Evolutionary conservation across 768 basidiomycete genomes (phyloP), one percentile per base, ranked within the genome.

Genomic region (Suillus ampliporus): DNA sequence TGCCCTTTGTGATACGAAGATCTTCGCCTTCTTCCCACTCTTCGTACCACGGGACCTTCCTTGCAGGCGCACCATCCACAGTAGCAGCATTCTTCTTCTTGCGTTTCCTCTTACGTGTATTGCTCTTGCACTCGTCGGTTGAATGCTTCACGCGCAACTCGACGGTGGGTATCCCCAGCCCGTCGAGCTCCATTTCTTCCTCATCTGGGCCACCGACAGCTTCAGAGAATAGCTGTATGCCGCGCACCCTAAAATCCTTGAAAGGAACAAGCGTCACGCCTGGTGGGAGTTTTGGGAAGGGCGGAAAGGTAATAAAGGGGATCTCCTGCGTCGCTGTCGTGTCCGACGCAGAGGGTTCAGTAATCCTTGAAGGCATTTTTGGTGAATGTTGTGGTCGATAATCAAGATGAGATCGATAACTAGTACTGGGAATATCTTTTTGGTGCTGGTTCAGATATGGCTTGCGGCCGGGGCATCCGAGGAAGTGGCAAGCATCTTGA

Each of bases 11-110:
- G 43, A 77, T 72, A 62, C 85, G 78, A 37, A 80, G 73, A 53
- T 79, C 73, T 71, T 92, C 90, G 4, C 76, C 78, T 46, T 88
- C 84, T 56, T 83, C 83, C 91, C 91, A 93, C n/a, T 84, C 77
- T 63, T 90, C 85, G 77, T 83, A 90, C 90, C 90, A 93, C 46
- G 78, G 77, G 19, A 69, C 58, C 57, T 71, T 74, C 37, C 72
- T 74, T 51, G 63, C 62, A 2, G 70, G 68, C 19, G 65, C 61
- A 14, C 40, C 68, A 21, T 67, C 67, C 5, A 48, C 47, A 10
- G 31, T 31, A 31, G 51, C 67, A 60, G 69, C 59, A 4, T 67
- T 65, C 40, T 73, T 73, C 57, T 74, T 78, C 62, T 71, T 78
- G 71, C 82, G 86, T 68, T 79, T 80, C 69, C 78, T 85, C 72